Conservation (phyloP, 176 grass and related monocot species). For the Typha latifolia region DNA sequence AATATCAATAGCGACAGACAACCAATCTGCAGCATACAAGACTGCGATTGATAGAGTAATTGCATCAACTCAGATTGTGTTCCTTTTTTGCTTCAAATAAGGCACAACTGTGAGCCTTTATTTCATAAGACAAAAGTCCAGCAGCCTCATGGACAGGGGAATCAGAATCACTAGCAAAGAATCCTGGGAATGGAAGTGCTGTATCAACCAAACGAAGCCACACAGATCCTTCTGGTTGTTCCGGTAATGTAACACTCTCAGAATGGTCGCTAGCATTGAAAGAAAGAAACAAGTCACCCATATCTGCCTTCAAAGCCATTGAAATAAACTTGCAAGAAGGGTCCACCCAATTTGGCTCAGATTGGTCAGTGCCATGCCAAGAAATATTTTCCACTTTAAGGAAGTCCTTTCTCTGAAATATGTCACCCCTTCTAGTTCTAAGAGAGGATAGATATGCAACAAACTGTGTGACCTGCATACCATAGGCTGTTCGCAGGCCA, state of each 20-base stretch:
- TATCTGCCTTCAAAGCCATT: slow-evolving; percentile 45
- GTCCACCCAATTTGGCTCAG: slow-evolving; percentile 57
- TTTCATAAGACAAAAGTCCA: slow-evolving; percentile 56
- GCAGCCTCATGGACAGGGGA: slow-evolving; percentile 27
- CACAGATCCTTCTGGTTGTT: slow-evolving; percentile 40
- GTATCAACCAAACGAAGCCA: slow-evolving; percentile 94
- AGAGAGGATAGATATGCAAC: slow-evolving; percentile 67
- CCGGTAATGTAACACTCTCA: slow-evolving; percentile 41
- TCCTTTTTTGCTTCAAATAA: slow-evolving; percentile 71
- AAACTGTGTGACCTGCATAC: slow-evolving; percentile 63
- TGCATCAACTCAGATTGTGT: slow-evolving; percentile 14
- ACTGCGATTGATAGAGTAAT: neutral
- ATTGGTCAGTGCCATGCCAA: slow-evolving; percentile 65
- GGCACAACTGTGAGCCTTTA: slow-evolving; percentile 65
- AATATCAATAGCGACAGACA: neutral
- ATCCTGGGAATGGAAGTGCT: slow-evolving; percentile 70
- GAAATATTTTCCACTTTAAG: slow-evolving; percentile 76
- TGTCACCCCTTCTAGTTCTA: slow-evolving; percentile 41
- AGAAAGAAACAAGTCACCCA: slow-evolving; percentile 55
- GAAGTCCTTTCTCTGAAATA: slow-evolving; percentile 75
- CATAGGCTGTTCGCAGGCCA: slow-evolving; percentile 45
- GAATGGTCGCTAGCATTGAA: slow-evolving; percentile 56
- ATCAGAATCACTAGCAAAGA: slow-evolving; percentile 46
- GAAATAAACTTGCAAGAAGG: slow-evolving; percentile 57
- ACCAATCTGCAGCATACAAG: neutral